A percentile compares a stretch with the other conserved stretches of the same genome.
Conservation (phyloP, 2,329 filamentous ascomycete genomes). For the Aspergillus ibericus region DNA sequence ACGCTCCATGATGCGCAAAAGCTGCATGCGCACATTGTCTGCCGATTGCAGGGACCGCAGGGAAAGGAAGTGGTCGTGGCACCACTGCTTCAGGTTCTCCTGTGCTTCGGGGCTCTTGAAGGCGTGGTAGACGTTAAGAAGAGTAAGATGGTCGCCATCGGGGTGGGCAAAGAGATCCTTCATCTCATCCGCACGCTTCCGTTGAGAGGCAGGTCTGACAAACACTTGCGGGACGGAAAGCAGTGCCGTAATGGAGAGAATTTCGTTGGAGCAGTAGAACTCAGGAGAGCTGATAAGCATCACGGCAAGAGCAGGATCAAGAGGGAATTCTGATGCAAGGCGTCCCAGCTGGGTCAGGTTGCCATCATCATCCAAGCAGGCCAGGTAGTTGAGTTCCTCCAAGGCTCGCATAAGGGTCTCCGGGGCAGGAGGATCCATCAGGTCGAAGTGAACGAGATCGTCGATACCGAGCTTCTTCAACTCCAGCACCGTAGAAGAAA, state of each 20-base stretch:
- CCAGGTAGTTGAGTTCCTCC: conserved; percentile 96
- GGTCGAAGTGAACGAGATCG: conserved; percentile 95
- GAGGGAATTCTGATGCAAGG: conserved; percentile 89
- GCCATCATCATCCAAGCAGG: conserved; percentile 94
- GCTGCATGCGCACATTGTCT: conserved; percentile 88
- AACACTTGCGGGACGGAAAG: conserved; percentile 95
- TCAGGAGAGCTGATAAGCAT: conserved; percentile 98
- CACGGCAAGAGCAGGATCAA: conserved; percentile 90
- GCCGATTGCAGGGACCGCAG: conserved; percentile 85
- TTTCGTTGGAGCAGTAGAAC: conserved; percentile 98
- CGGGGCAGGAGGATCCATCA: conserved; percentile 97
- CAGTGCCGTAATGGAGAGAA: conserved; percentile 89
- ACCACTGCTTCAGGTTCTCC: conserved; percentile 83
- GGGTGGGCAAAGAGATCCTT: conserved; percentile 89
- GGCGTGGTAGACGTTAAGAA: conserved; percentile 96
- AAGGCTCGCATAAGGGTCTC: conserved; percentile 98
- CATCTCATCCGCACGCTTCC: conserved; percentile 96
- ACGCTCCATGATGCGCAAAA: conserved; percentile 96
- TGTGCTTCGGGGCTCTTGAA: conserved; percentile 77
- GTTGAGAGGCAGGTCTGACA: conserved; percentile 77
- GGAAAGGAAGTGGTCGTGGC: conserved; percentile 93
- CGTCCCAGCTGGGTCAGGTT: conserved; percentile 83
- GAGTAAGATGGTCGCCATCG: conserved; percentile 92
- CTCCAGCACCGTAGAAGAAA: conserved; percentile 92
- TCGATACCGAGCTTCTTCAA: conserved; percentile 95